A percentile compares a stretch with the other conserved stretches of the same genome.
Conservation (phyloP, 2,329 filamentous ascomycete species). For the Hirsutella rhossiliensis region DNA sequence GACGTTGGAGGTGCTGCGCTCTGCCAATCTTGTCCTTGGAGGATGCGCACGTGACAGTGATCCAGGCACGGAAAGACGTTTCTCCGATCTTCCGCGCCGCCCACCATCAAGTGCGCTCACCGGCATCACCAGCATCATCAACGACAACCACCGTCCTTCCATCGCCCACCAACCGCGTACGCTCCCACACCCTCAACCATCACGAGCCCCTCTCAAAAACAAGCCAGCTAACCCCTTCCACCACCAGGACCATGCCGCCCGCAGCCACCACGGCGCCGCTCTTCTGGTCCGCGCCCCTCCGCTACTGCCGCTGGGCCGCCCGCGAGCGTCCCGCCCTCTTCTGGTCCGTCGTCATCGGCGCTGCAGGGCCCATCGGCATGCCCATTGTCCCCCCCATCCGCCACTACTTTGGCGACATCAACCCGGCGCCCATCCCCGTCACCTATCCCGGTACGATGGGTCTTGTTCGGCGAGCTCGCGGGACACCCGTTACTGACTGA, state of each 20-base stretch:
- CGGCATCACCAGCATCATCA: too few relatives aligned
- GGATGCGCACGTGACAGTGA: too few relatives aligned
- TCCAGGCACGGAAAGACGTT: too few relatives aligned
- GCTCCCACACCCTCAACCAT: too few relatives aligned
- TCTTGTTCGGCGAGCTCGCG: neutral
- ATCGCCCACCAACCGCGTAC: too few relatives aligned
- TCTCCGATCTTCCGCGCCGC: too few relatives aligned
- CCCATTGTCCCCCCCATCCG: slow-evolving; percentile 64
- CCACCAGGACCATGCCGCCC: slow-evolving; percentile 40
- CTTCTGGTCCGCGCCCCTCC: slow-evolving; percentile 77
- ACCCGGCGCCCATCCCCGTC: slow-evolving; percentile 61
- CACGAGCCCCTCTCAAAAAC: neutral
- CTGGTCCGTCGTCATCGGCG: slow-evolving; percentile 69
- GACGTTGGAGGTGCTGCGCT: too few relatives aligned
- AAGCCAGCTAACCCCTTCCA: neutral
- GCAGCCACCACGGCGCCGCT: slow-evolving; percentile 32
- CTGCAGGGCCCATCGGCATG: slow-evolving; percentile 58
- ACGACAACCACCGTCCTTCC: too few relatives aligned
- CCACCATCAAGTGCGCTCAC: too few relatives aligned
- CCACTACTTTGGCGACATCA: slow-evolving; percentile 59
- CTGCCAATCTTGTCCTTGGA: too few relatives aligned
- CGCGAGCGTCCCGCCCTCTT: slow-evolving; percentile 86
- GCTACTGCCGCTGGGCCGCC: slow-evolving; percentile 79
- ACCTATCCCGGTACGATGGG: slow-evolving; percentile 76
- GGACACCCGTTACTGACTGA: neutral